A percentile compares a stretch with the other conserved stretches of the same genome.
Conservation (phyloP, 192 early-diverging fungal genomes). For the Entophlyctis luteolus region DNA sequence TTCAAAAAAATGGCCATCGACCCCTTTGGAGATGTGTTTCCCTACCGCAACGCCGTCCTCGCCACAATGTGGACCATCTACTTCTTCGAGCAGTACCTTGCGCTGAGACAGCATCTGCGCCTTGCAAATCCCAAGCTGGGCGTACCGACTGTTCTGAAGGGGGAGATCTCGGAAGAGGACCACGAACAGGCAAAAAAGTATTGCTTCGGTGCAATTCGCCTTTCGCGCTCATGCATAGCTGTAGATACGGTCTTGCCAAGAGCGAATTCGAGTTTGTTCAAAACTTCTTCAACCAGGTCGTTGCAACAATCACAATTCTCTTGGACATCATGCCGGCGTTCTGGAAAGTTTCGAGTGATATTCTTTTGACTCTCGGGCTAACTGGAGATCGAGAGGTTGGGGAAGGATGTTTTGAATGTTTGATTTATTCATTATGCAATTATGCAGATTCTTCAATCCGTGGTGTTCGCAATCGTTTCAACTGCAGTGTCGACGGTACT, state of each 20-base stretch:
- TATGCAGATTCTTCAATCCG: conserved; percentile 73
- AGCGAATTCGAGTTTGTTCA: conserved; percentile 70
- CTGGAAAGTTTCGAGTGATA: conserved; percentile 60
- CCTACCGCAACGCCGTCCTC: conserved; percentile 58
- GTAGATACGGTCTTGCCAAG: conserved; percentile 80
- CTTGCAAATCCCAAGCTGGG: conserved; percentile 54
- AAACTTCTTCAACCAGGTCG: conserved; percentile 57
- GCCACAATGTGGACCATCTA: conserved; percentile 68
- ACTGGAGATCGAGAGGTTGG: conserved; percentile 70
- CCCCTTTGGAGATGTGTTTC: no score
- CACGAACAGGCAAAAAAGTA: conserved; percentile 65
- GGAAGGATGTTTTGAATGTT: no score
- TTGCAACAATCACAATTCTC: conserved; percentile 62
- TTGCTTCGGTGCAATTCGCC: neutral
- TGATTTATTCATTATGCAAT: neutral
- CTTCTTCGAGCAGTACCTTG: conserved; percentile 77
- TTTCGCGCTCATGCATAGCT: conserved; percentile 11
- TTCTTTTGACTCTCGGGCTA: conserved; percentile 51
- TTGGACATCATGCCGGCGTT: conserved; percentile 71
- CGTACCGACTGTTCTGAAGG: conserved; percentile 63
- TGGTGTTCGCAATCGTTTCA: conserved; percentile 68
- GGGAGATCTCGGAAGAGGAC: conserved; percentile 69
- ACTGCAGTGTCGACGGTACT: conserved; percentile 59
- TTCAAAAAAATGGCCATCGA: no score
- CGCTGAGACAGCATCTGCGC: conserved; percentile 72